Conservation (phyloP, 176 grass and related monocot genomes). For the Typha latifolia region DNA sequence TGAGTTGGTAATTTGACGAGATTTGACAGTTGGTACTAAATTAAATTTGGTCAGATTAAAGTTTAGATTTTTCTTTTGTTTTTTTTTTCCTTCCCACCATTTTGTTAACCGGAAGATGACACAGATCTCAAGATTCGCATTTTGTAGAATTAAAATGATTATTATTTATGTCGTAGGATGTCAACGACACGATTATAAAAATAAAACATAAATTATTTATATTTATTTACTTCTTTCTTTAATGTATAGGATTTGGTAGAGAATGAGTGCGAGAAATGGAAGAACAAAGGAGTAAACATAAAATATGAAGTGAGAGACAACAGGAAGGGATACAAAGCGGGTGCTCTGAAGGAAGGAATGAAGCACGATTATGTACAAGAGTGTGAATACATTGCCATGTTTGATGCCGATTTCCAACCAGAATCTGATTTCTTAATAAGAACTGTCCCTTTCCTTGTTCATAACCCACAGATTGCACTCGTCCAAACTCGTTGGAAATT, state of each 20-base stretch:
- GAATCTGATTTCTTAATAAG: slow-evolving; percentile 57
- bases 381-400: slow-evolving; percentile 87
- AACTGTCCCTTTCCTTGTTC: slow-evolving; percentile 75
- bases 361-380: slow-evolving; percentile 46
- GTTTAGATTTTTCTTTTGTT: too few relatives aligned
- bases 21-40: too few relatives aligned
- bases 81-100: too few relatives aligned
- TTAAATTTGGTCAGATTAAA: too few relatives aligned
- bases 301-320: slow-evolving; percentile 65
- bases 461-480: slow-evolving; percentile 69
- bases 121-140: too few relatives aligned
- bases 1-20: too few relatives aligned
- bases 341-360: slow-evolving; percentile 77
- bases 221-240: too few relatives aligned
- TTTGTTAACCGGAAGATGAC: too few relatives aligned
- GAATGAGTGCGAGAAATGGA: slow-evolving; percentile 64
- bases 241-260: slow-evolving; percentile 60
- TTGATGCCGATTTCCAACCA: slow-evolving; percentile 86
- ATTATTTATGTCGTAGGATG: too few relatives aligned
- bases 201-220: too few relatives aligned
- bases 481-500: slow-evolving; percentile 93
- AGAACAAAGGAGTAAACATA: slow-evolving; percentile 65
- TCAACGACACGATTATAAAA: too few relatives aligned
- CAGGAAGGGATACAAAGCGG: slow-evolving; percentile 90
- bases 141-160: too few relatives aligned